Conservation (phyloP, 306 rosid species). For the Canavalia gladiata region DNA sequence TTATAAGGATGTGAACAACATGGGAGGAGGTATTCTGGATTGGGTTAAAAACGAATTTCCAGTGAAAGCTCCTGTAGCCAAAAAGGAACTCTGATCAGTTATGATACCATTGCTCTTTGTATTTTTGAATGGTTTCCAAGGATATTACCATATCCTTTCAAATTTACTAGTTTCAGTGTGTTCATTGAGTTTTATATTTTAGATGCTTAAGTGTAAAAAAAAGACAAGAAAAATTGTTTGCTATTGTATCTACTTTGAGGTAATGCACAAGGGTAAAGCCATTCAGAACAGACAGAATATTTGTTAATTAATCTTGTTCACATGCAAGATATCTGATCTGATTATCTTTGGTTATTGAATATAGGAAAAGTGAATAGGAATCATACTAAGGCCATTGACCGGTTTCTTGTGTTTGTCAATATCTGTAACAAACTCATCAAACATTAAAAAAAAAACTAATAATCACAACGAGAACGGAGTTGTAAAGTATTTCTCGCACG, state of each 20-base stretch:
- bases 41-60: conserved; percentile 68
- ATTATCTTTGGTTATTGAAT: neutral
- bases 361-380: neutral
- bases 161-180: conserved; percentile 15
- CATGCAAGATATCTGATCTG: neutral
- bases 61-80: neutral
- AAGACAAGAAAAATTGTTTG: conserved; percentile 14
- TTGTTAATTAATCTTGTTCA: neutral
- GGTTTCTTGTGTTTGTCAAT: neutral
- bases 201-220: neutral
- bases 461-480: neutral
- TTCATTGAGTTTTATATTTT: neutral
- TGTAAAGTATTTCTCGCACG: neutral
- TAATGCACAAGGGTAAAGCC: conserved; percentile 2
- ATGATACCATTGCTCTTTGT: neutral
- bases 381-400: neutral
- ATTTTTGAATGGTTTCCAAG: neutral
- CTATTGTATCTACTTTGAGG: neutral
- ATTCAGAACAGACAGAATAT: conserved; percentile 1
- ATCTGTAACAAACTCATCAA: neutral
- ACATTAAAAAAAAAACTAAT: neutral
- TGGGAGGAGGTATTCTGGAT: conserved; percentile 86
- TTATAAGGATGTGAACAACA: conserved; percentile 69
- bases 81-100: neutral
- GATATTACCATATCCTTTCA: neutral